Evolutionary conservation across 1,284 basidiomycete genomes (phyloP).

Genomic region (Pisolithus thermaeus): DNA sequence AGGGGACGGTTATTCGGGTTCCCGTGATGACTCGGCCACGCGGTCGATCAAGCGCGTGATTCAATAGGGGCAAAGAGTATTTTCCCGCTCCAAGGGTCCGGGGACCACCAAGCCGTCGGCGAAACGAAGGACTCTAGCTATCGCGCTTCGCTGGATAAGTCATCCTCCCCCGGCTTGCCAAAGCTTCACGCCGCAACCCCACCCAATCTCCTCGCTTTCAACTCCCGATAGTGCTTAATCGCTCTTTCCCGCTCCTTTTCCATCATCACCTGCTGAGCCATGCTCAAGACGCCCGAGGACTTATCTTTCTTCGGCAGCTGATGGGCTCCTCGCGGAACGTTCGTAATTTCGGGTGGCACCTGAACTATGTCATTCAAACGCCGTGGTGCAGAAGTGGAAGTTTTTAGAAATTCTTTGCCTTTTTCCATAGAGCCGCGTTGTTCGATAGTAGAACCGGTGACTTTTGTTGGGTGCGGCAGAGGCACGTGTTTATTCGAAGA

Average conservation of each 20-base stretch:
- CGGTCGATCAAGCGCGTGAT: background rate
- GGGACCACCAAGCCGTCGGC: background rate
- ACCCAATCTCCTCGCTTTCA: slow-evolving; percentile 45
- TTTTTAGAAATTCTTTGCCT: slow-evolving; percentile 49
- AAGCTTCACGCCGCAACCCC: slow-evolving; percentile 9
- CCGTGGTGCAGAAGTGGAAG: slow-evolving; percentile 52
- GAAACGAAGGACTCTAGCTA: slow-evolving; percentile 4
- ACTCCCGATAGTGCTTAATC: slow-evolving; percentile 58
- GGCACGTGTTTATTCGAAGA: slow-evolving; percentile 13
- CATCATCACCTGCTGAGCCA: slow-evolving; percentile 71
- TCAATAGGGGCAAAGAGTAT: background rate
- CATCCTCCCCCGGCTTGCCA: slow-evolving; percentile 3
- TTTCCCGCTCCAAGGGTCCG: background rate
- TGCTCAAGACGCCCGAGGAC: slow-evolving; percentile 49
- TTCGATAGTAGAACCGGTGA: background rate
- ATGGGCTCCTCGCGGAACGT: slow-evolving; percentile 36
- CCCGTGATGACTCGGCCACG: background rate
- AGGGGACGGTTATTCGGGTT: background rate
- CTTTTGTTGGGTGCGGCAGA: slow-evolving; percentile 9
- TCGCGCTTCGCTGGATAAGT: slow-evolving; percentile 5
- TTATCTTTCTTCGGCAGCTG: slow-evolving; percentile 21
- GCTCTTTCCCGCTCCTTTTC: slow-evolving; percentile 66
- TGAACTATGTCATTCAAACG: slow-evolving; percentile 66
- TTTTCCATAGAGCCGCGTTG: slow-evolving; percentile 25
- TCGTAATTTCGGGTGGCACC: slow-evolving; percentile 52